Evolutionary conservation across 2,329 filamentous ascomycete species (phyloP).

Genomic region (Aspergillus flavus): DNA sequence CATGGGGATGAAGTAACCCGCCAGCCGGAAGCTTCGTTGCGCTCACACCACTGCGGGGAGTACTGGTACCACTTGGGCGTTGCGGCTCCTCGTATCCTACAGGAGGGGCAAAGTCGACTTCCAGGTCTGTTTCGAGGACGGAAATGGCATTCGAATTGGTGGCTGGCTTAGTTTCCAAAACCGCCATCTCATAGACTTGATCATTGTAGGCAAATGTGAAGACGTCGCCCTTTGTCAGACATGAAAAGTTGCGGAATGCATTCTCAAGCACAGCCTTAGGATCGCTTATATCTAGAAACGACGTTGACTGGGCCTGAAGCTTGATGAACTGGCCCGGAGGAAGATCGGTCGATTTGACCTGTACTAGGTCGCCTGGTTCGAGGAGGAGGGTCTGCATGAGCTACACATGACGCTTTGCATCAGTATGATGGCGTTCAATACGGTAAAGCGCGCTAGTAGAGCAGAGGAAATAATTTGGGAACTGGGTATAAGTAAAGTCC

Average conservation of each 20-base stretch:
- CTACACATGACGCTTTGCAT: conserved; percentile 47
- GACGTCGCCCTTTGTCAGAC: conserved; percentile 87
- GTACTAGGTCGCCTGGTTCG: conserved; percentile 90
- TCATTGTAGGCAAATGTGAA: conserved; percentile 99
- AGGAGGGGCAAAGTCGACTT: conserved; percentile 92
- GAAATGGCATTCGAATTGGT: conserved; percentile 80
- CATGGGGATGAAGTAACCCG: conserved; percentile 77
- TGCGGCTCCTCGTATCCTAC: conserved; percentile 92
- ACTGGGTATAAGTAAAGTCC: background rate
- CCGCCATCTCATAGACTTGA: conserved; percentile 87
- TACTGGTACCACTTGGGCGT: conserved; percentile 78
- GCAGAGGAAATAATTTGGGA: background rate
- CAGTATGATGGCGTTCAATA: conserved; percentile 1
- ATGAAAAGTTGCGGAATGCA: conserved; percentile 93
- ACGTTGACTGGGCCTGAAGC: conserved; percentile 88
- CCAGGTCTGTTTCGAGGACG: conserved; percentile 94
- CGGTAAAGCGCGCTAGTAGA: background rate
- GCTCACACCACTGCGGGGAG: conserved; percentile 69
- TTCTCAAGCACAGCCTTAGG: conserved; percentile 97
- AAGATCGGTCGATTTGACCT: conserved; percentile 92
- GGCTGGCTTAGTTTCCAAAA: conserved; percentile 89
- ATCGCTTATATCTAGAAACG: conserved; percentile 95
- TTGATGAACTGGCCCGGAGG: conserved; percentile 92
- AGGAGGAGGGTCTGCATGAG: conserved; percentile 91
- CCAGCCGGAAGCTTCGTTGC: conserved; percentile 64